Percentiles rank a stretch among this genome's conserved stretches.
These are phyloP conservation scores for Rhodotorula kratochvilovae DNA, from an alignment of 768 basidiomycete genomes.

Conservation along the genomic window DNA sequence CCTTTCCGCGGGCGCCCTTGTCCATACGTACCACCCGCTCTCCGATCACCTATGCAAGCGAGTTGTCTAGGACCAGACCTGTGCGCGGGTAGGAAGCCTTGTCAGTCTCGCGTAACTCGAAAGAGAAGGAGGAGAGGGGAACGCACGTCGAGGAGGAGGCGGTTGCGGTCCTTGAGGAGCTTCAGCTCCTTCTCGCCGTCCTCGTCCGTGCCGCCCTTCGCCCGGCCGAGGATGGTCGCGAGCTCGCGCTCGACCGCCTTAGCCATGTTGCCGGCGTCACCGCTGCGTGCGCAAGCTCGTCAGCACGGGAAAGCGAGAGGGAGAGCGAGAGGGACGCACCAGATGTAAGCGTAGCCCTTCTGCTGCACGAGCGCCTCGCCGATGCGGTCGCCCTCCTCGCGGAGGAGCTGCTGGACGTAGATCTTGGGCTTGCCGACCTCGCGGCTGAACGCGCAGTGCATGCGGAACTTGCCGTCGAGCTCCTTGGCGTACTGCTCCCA, in stretches of 20 bases:
- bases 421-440: conserved; percentile 90
- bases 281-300: neutral
- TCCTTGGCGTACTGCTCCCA: conserved; percentile 84
- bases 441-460: conserved; percentile 87
- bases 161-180: conserved; percentile 77
- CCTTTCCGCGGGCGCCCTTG: no score
- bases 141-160: conserved; percentile 72
- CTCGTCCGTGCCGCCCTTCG: conserved; percentile 66
- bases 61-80: neutral
- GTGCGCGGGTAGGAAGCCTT: neutral
- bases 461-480: conserved; percentile 81
- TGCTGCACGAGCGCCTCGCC: conserved; percentile 85
- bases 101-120: neutral
- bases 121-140: neutral
- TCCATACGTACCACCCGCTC: no score
- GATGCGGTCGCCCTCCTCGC: conserved; percentile 76
- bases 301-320: neutral
- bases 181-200: conserved; percentile 55
- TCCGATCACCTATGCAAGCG: no score
- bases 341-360: conserved; percentile 96
- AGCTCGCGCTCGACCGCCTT: conserved; percentile 89
- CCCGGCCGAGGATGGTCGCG: conserved; percentile 69
- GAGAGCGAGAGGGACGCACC: conserved; percentile 50
- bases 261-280: conserved; percentile 71
- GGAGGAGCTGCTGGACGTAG: conserved; percentile 96